Base-by-base conservation (phyloP, 2,329 filamentous ascomycete species). In the Rhynchosporium secalis region DNA sequence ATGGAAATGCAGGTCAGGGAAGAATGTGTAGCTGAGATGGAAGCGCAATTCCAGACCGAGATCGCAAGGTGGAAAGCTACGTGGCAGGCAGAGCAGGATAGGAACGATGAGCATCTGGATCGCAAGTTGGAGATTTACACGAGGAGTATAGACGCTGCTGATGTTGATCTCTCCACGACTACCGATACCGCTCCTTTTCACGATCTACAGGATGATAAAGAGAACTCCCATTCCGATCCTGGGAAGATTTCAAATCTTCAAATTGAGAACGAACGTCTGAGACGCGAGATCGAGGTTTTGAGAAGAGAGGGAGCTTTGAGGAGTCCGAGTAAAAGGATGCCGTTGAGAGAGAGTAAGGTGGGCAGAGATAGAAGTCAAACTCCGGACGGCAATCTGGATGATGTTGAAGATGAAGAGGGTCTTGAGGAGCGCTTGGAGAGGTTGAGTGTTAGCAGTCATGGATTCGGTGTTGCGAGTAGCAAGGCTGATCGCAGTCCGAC, bases 1-100 rank as follows among this genome's bases (percentile, higher is more conserved):
- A 79, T 96, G 12, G 95, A 99, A 74, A 87, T 90, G 69, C 88
- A 89, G 5, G 85, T 98, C 36, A 87, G 95, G 28, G 94, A 97
- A 72, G 94, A 98, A 69, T 94, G 93, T 70, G 93, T 87, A 69
- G 81, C 79, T 2, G 95, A 97, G 72, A 96, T 96, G 79, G 95
- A 99, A 72, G 80, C 84, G 63, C 84, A 86, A 10, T 81, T 97
- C 52, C 84, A 86, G 26, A 78, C 87, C 12, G 92, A 97, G 74
- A 85, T 91, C 74, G 82, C 84, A 9, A 82, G 91, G n/a, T 97
- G 92, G 90, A 89, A 94, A 73, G 84, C 83, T 0, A 89, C 86
- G 0, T 84, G 92, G 74, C 89, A 91, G 20, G 85, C 89, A 4
- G 92, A 97, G 74, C 83, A 86, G 65, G 92, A 96, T 69, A 84